These are phyloP conservation scores for Aspergillus neoniger DNA, from an alignment of 2,329 filamentous ascomycete species.

Conservation along the genomic window DNA sequence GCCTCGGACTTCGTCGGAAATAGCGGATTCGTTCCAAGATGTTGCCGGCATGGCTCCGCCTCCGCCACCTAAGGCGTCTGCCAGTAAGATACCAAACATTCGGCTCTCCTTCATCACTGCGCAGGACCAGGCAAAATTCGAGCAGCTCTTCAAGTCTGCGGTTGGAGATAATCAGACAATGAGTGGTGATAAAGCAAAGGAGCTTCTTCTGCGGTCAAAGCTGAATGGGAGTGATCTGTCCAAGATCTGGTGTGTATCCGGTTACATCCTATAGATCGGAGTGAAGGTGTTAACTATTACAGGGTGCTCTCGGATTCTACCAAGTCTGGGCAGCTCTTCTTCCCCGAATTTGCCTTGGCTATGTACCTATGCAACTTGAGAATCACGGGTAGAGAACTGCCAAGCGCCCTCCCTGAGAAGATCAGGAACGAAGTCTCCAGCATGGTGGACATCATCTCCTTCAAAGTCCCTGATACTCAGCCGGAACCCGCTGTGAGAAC, in stretches of 20 bases:
- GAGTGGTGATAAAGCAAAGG: constrained; percentile 88
- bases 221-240: constrained; percentile 84
- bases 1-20: constrained; percentile 62
- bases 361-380: constrained; percentile 99
- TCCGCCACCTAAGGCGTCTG: constrained; percentile 59
- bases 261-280: constrained; percentile 7
- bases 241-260: constrained; percentile 74
- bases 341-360: constrained; percentile 93
- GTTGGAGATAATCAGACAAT: constrained; percentile 82
- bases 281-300: constrained; percentile 11
- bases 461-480: constrained; percentile 78
- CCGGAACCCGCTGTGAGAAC: constrained; percentile 55
- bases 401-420: constrained; percentile 72
- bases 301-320: constrained; percentile 95
- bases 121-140: constrained; percentile 92
- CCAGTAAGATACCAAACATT: constrained; percentile 87
- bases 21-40: constrained; percentile 63
- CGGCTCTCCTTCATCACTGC: constrained; percentile 94
- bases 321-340: constrained; percentile 91
- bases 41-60: constrained; percentile 55
- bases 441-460: constrained; percentile 99
- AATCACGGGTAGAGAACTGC: constrained; percentile 81
- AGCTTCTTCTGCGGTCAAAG: constrained; percentile 84
- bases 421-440: constrained; percentile 97
- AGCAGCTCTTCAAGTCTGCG: constrained; percentile 95